phyloP scores from a whole-genome alignment of 495 filamentous ascomycete species.

The Aspergillus bertholletiae region DNA sequence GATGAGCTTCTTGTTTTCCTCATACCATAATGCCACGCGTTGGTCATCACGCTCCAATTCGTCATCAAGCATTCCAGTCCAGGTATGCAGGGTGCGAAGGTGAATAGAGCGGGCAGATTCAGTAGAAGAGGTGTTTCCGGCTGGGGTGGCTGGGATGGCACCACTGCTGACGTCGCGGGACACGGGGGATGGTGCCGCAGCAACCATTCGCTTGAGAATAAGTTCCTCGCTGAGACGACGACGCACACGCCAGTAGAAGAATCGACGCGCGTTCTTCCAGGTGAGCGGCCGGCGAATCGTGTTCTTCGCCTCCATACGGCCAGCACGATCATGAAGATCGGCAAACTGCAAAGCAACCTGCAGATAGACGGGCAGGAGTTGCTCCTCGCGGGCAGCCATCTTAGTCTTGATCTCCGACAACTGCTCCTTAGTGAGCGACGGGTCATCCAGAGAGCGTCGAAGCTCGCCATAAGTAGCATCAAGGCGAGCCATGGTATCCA shows the following conservation, averaged over 20 bases:
- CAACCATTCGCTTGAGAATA: conserved; percentile 81
- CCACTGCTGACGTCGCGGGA: conserved; percentile 28
- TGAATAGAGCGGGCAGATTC: conserved; percentile 54
- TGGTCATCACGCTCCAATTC: conserved; percentile 72
- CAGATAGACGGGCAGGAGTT: conserved; percentile 84
- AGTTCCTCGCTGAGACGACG: conserved; percentile 95
- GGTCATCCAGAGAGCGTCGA: conserved; percentile 69
- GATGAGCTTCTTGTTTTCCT: conserved; percentile 85
- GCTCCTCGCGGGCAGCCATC: conserved; percentile 83
- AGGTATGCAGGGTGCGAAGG: conserved; percentile 69
- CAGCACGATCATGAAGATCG: conserved; percentile 94
- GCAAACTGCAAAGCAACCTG: conserved; percentile 95
- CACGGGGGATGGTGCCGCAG: conserved; percentile 40
- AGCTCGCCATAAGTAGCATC: conserved; percentile 80
- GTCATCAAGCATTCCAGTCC: conserved; percentile 63
- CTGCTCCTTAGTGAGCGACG: conserved; percentile 66
- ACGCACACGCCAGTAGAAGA: conserved; percentile 99
- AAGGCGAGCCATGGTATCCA: conserved; percentile 95
- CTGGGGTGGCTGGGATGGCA: conserved; percentile 27
- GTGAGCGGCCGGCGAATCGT: conserved; percentile 77
- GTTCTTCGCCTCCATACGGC: conserved; percentile 96
- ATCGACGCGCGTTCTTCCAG: conserved; percentile 89
- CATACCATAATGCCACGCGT: conserved; percentile 91
- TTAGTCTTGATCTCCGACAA: conserved; percentile 73
- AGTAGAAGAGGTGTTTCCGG: conserved; percentile 19